Percentiles rank a stretch among this genome's conserved stretches.
phyloP scores from a whole-genome alignment of 306 rosid species.

The Acacia crassicarpa region DNA sequence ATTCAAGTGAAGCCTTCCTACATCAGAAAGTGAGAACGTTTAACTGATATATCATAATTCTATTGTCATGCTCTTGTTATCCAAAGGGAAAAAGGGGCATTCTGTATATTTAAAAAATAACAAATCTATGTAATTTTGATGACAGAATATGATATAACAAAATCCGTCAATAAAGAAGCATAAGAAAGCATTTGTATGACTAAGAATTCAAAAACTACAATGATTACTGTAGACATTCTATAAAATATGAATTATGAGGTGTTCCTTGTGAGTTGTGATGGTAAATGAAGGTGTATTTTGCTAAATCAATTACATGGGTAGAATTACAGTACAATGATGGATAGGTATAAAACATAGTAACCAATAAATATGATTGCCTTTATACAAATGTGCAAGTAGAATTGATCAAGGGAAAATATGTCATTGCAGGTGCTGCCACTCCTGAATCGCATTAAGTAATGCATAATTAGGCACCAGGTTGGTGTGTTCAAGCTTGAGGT shows the following conservation, averaged over 20 bases:
- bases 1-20: too few relatives aligned
- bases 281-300: background rate
- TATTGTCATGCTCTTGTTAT: too few relatives aligned
- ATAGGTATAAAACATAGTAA: background rate
- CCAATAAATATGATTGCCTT: background rate
- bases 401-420: slow-evolving; percentile 5
- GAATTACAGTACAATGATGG: background rate
- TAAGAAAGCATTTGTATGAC: too few relatives aligned
- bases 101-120: too few relatives aligned
- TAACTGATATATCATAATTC: too few relatives aligned
- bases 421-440: slow-evolving; percentile 76
- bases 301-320: background rate
- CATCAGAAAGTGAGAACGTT: too few relatives aligned
- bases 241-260: background rate
- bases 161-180: too few relatives aligned
- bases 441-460: slow-evolving; percentile 82
- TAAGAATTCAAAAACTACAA: background rate
- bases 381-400: slow-evolving; percentile 27
- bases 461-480: slow-evolving; percentile 86
- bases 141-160: too few relatives aligned
- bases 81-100: too few relatives aligned
- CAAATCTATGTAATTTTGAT: too few relatives aligned
- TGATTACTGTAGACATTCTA: too few relatives aligned
- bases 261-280: background rate
- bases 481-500: slow-evolving; percentile 85